Evolutionary conservation across 345 rosid genomes (phyloP).

Genomic region (Dimocarpus longan): DNA sequence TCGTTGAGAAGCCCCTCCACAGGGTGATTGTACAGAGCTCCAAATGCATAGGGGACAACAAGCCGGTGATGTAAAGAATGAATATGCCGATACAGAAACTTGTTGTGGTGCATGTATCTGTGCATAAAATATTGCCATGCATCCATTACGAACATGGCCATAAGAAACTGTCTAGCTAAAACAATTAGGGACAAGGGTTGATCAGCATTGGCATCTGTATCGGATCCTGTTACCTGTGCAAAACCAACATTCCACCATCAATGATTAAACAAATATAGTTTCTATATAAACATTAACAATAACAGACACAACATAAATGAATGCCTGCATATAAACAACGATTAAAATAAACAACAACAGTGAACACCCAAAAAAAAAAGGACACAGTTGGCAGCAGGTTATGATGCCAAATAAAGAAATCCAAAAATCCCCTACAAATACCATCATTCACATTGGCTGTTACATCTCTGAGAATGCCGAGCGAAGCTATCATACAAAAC

Average conservation of each 20-base stretch:
- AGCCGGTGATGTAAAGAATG: constrained; percentile 89
- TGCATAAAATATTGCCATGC: constrained; percentile 93
- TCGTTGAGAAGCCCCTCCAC: constrained; percentile 78
- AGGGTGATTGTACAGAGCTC: constrained; percentile 84
- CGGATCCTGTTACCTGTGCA: constrained; percentile 70
- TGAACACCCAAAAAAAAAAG: not conserved
- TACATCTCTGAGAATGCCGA: not conserved
- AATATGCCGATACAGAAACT: constrained; percentile 75
- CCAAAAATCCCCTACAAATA: not conserved
- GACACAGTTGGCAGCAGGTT: not conserved
- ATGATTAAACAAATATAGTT: not conserved
- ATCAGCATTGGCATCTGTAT: constrained; percentile 33
- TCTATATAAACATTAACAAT: not conserved
- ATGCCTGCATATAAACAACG: not conserved
- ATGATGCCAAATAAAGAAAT: constrained; percentile 3
- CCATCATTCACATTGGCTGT: not conserved
- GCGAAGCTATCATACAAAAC: not conserved
- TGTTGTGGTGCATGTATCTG: constrained; percentile 81
- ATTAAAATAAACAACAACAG: not conserved
- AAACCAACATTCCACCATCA: constrained; percentile 7
- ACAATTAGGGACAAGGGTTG: constrained; percentile 51
- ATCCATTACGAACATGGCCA: constrained; percentile 73
- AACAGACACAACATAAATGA: not conserved
- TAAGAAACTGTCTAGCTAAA: constrained; percentile 63
- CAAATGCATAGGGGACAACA: constrained; percentile 82